Percentiles rank a stretch among this genome's conserved stretches.
Evolutionary conservation across 345 rosid species (phyloP).

Genomic region (Chamaenerion angustifolium): DNA sequence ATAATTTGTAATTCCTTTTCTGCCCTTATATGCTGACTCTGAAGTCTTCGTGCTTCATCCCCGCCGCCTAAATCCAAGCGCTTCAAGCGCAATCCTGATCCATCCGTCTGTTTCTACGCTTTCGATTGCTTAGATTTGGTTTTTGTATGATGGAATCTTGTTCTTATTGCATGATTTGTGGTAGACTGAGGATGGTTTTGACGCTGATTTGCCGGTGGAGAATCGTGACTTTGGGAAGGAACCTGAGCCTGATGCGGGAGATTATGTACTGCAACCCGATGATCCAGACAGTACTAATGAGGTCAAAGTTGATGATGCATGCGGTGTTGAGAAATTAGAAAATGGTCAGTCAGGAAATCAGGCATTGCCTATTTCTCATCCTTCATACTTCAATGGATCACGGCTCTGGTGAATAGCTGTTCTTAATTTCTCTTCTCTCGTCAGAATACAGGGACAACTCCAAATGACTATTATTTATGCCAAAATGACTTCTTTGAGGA

Average conservation of each 20-base stretch:
- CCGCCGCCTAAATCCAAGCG: conserved; percentile 34
- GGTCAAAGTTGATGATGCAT: conserved; percentile 37
- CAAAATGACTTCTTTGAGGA: too few species aligned
- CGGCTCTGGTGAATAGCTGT: too few species aligned
- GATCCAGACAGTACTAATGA: conserved; percentile 43
- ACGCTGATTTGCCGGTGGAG: conserved; percentile 14
- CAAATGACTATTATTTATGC: too few species aligned
- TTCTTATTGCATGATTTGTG: too few species aligned
- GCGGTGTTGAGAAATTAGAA: conserved; percentile 33
- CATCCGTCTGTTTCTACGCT: neutral
- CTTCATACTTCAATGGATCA: neutral
- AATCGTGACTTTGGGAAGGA: conserved; percentile 23
- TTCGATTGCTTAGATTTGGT: neutral
- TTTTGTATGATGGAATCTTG: neutral
- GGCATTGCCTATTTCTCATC: conserved; percentile 24
- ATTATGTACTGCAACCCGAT: conserved; percentile 26
- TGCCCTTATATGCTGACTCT: too few species aligned
- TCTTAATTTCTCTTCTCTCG: too few species aligned
- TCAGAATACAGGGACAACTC: too few species aligned
- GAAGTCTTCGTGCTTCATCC: too few species aligned
- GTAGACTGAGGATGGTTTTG: conserved; percentile 4
- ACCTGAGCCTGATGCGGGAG: conserved; percentile 31
- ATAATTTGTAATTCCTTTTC: too few species aligned
- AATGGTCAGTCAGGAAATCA: conserved; percentile 39
- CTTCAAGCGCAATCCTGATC: conserved; percentile 30